Base-by-base conservation (phyloP, 331 rosid genomes). In the Acacia concinna region DNA sequence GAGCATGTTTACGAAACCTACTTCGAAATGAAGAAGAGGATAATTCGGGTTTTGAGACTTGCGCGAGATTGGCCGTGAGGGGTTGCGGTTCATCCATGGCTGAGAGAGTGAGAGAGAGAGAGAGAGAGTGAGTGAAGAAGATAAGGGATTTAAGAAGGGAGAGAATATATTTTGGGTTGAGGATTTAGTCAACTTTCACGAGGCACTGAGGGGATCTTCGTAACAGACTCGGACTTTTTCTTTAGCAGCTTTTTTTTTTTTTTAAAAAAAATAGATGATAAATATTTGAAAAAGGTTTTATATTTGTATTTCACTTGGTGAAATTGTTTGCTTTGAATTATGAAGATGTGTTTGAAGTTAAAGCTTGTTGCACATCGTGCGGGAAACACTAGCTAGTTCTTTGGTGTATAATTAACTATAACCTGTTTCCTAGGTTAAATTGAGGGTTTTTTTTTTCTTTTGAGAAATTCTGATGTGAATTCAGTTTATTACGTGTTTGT, bases 1-100 rank as follows among this genome's bases (percentile, higher is more conserved):
- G 89, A 6, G 85, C 82, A 35, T 65, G 86, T 0, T 81, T 27
- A 8, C 76, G 85, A 68, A 91, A 40, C 2, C 35, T 78, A 1
- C 82, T 79, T 0, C 87, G 88, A 59, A 87, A 56, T 17, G 86
- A 17, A 51, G 70, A 23, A 5, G 84, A 13, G 30, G 71, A 14
- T 15, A 68, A 4, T 59, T 35, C 34, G 74, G 73, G 40, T 51
- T 54, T 66, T 28, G 80, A 18, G 65, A 35, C 23, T 63, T 75
- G 52, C 15, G 71, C 79, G 5, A 30, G 43, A 37, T 73, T 79
- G 75, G 68, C 4, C 44, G 76, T 37, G 76, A 23, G 74, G 78
- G 73, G 86, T 20, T 71, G 76, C 30, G 72, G 86, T 14, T 87
- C 87, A 13, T 87, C 89, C 97, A 90, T 91, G 79, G 91, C 37